Conservation (phyloP, 1,139 yeast genomes). For the Nakaseomyces kungkrabaensis region DNA sequence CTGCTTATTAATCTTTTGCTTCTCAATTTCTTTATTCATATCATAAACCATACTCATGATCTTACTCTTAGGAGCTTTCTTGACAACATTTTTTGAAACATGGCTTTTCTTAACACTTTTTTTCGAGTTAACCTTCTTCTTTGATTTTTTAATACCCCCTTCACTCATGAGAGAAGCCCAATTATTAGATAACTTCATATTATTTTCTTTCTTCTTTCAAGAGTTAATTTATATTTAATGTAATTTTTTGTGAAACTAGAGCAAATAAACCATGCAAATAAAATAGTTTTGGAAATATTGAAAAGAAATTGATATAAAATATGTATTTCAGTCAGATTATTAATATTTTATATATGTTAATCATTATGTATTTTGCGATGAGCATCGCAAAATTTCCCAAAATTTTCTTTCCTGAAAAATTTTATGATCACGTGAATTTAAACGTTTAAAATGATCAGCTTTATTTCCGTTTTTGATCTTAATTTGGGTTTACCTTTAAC, state of each 20-base stretch:
- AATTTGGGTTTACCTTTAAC: too few species aligned
- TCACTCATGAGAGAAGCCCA: constrained; percentile 21
- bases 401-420: neutral
- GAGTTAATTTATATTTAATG: too few species aligned
- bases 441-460: neutral
- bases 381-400: neutral
- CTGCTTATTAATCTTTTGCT: constrained; percentile 17
- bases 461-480: too few species aligned
- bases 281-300: too few species aligned
- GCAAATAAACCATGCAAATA: too few species aligned
- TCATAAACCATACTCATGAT: constrained; percentile 27
- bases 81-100: neutral
- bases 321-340: too few species aligned
- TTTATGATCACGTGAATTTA: neutral
- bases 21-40: constrained; percentile 24
- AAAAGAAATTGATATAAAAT: too few species aligned
- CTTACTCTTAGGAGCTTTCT: constrained; percentile 9
- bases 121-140: constrained; percentile 3
- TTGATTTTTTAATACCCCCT: neutral
- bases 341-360: neutral
- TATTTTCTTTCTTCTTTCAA: neutral
- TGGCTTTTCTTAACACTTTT: constrained; percentile 5
- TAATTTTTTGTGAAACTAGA: too few species aligned
- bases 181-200: constrained; percentile 29
- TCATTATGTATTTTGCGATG: neutral